Evolutionary conservation across 2,329 filamentous ascomycete species (phyloP).

Genomic region (Penicillium sp.): DNA sequence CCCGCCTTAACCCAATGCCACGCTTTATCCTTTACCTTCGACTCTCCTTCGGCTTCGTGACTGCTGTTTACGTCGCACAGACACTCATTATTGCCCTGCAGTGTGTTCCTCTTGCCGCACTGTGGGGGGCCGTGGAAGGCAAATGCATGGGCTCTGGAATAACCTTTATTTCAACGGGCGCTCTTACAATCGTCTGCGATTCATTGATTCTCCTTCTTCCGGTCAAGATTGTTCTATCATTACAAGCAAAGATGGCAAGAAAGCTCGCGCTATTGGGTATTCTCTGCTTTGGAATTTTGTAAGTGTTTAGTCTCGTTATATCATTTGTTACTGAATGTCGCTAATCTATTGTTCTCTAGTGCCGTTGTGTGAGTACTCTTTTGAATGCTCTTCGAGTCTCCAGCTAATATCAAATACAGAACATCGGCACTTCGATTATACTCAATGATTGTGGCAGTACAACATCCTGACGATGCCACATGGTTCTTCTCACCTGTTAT

Average conservation of each 20-base stretch:
- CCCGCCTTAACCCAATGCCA: conserved; percentile 21
- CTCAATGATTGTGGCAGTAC: conserved; percentile 16
- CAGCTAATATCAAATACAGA: neutral
- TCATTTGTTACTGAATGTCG: neutral
- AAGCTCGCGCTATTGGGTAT: conserved; percentile 11
- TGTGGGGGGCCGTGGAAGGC: conserved; percentile 11
- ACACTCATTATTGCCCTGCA: conserved; percentile 21
- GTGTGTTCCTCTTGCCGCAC: conserved; percentile 18
- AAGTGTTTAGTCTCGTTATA: neutral
- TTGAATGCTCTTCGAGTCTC: neutral
- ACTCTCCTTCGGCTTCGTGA: conserved; percentile 16
- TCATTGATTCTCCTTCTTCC: conserved; percentile 19
- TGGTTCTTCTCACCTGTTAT: conserved; percentile 24
- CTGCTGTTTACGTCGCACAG: conserved; percentile 18
- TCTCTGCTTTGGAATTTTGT: conserved; percentile 20
- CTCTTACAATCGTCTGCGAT: conserved; percentile 19
- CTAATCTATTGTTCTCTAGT: neutral
- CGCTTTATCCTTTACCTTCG: neutral
- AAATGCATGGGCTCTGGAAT: conserved; percentile 14
- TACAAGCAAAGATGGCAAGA: conserved; percentile 13
- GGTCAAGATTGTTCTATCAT: conserved; percentile 14
- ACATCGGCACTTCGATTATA: conserved; percentile 20
- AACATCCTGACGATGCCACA: conserved; percentile 13
- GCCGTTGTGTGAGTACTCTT: neutral
- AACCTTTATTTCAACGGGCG: conserved; percentile 15